Evolutionary conservation across 768 basidiomycete genomes (phyloP), one percentile per base, ranked within the genome.

Genomic region (Tricholoma bakamatsutake): DNA sequence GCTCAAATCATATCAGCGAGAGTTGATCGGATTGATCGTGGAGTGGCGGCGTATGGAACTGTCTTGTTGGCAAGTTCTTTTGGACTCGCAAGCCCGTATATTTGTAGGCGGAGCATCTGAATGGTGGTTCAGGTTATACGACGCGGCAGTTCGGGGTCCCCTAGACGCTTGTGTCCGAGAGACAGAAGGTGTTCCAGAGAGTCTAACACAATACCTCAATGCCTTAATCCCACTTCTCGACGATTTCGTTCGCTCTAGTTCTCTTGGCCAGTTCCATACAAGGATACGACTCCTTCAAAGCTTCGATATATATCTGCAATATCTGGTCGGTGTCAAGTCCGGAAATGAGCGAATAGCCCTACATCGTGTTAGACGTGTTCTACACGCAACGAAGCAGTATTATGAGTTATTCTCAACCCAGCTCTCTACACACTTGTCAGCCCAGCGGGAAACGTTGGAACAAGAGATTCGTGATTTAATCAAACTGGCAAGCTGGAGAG

Each of bases 401-500:
- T 96, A 85, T 65, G 57, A 66, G n/a, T 79, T 88, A 47, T 93
- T 85, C 68, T 66, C 74, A 15, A 60, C 71, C 0, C 65, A 71
- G 11, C 66, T 94, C 28, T 62, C 69, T 2, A 63, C 70, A 2
- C 74, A 74, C n/a, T 71, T 97, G 28, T 61, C 66, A 3, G 69
- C 77, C 15, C 85, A 90, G 64, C 80, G 86, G 50, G 69, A 68
- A 0, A 64, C 62, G 0, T 67, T 97, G 31, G 93, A 98, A 70
- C 88, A 84, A 62, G 89, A 95, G 54, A 80, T 98, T 51, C 81
- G 78, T 56, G 84, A 81, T 43, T 87, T 93, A 66, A 87, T 98
- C 75, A 96, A 94, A 69, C 77, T 99, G 45, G 97, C 97, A 1
- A 98, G 94, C 64, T 98, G 97, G 97, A 97, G 90, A 69, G 97